Base-by-base conservation (phyloP, 306 rosid species). In the Cucumis hystrix region DNA sequence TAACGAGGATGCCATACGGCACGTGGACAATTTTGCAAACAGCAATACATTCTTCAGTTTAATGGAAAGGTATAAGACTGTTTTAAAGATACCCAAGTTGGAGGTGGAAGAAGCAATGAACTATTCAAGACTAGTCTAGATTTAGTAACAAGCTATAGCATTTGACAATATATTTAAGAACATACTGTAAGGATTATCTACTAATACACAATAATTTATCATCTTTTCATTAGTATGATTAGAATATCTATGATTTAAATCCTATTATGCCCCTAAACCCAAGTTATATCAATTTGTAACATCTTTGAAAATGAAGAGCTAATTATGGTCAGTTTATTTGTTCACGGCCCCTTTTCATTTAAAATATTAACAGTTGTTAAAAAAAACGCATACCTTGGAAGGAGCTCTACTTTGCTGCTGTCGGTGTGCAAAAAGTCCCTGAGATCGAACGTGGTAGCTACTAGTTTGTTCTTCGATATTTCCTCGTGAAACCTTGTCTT, bases 311-410 rank as follows among this genome's bases (percentile, higher is more conserved):
- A 13, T 20, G 12, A 45, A 69, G 17, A 3, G 13, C 40, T 23
- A 45, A 70, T 47, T 6, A 23, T 7, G 40, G 37, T 68, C 35
- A 5, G 20, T 47, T 21, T 43, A 28, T 47, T 23, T 47, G 10
- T 47, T 23, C 37, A 47, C n/a, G 15, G n/a, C 41, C 9, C 4
- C 55, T 14, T 1, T 47, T 47, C 20, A 70, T 70, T 7, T 7
- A 45, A 55, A 57, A 18, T 4, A 33, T 17, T 15, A 58, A 61
- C 25, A 61, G 77, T 33, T 33, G 37, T 47, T 9, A 47, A 51
- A 51, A 76, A 66, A 68, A 35, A 33, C 82, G 61, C 82, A 66
- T 45, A 91, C 98, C 97, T 87, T 84, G 62, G 89, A 77, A 78
- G 88, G 81, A 75, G 83, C 81, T 62, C 83, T 89, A 71, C 59